A percentile compares a stretch with the other conserved stretches of the same genome.
Evolutionary conservation across 768 basidiomycete genomes (phyloP).

Genomic region (Astraeus odoratus): DNA sequence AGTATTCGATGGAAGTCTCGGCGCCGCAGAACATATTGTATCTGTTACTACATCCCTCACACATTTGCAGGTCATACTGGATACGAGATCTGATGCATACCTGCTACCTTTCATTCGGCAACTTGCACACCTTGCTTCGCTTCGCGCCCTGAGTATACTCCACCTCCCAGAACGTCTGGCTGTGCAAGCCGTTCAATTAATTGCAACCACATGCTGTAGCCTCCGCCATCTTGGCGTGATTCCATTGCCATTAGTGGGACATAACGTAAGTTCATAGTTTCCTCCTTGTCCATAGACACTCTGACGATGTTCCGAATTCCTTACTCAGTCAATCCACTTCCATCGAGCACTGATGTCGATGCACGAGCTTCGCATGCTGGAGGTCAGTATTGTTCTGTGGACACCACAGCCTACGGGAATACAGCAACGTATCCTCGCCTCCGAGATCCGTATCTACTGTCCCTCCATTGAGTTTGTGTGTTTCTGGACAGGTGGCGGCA

Average conservation of each 20-base stretch:
- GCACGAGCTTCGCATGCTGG: constrained; percentile 28
- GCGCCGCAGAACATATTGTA: constrained; percentile 35
- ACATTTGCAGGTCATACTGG: constrained; percentile 39
- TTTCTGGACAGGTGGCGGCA: constrained; percentile 27
- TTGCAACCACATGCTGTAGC: constrained; percentile 27
- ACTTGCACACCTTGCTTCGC: constrained; percentile 22
- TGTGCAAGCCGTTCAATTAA: constrained; percentile 24
- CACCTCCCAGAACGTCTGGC: constrained; percentile 29
- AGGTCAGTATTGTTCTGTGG: constrained; percentile 33
- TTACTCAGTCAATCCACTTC: constrained; percentile 26
- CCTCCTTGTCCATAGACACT: constrained; percentile 16
- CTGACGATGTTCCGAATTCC: not conserved
- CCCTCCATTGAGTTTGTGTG: constrained; percentile 28
- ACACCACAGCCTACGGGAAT: constrained; percentile 22
- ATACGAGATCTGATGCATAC: constrained; percentile 28
- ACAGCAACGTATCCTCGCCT: constrained; percentile 30
- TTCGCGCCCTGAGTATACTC: constrained; percentile 32
- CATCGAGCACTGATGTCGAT: constrained; percentile 29
- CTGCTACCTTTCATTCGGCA: constrained; percentile 27
- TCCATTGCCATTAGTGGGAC: constrained; percentile 25
- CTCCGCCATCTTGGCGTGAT: constrained; percentile 35
- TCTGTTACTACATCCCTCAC: constrained; percentile 31
- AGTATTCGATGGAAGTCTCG: constrained; percentile 39
- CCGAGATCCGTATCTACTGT: constrained; percentile 33
- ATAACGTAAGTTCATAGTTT: constrained; percentile 25